phyloP scores from a whole-genome alignment of 1,284 basidiomycete genomes.

The Heterobasidion irregulare region DNA sequence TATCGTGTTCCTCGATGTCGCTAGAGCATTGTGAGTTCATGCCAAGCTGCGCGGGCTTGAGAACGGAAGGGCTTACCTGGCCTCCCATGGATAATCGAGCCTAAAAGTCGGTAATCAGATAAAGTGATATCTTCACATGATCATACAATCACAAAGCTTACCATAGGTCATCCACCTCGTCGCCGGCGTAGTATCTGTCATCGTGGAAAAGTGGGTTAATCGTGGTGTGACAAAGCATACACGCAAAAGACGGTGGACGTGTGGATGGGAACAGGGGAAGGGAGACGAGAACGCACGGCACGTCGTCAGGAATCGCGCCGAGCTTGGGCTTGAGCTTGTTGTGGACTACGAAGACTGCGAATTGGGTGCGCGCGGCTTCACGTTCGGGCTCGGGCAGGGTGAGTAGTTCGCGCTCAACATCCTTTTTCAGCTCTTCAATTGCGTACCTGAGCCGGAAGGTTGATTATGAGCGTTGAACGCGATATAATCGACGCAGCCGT shows the following conservation, averaged over 20 bases:
- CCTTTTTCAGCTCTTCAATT: conserved; percentile 77
- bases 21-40: conserved; percentile 24
- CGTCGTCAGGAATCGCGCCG: conserved; percentile 57
- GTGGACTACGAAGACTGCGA: conserved; percentile 91
- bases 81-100: conserved; percentile 84
- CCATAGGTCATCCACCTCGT: conserved; percentile 51
- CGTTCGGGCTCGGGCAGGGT: conserved; percentile 62
- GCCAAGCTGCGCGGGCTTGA: conserved; percentile 4
- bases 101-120: conserved; percentile 25
- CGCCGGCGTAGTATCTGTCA: conserved; percentile 60
- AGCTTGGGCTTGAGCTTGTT: conserved; percentile 88
- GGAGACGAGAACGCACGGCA: conserved; percentile 41
- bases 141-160: conserved; percentile 13
- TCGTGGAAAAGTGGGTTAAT: not conserved
- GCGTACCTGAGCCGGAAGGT: conserved; percentile 57
- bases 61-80: conserved; percentile 38
- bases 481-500: not conserved
- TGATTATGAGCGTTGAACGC: conserved; percentile 3
- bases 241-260: not conserved
- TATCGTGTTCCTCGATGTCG: conserved; percentile 74
- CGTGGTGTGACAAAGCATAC: not conserved
- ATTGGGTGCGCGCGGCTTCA: conserved; percentile 68
- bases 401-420: conserved; percentile 71
- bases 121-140: too few relatives aligned
- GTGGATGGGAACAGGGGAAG: not conserved